Conservation (phyloP, 2,329 filamentous ascomycete species). For the Fusarium oxysporum region DNA sequence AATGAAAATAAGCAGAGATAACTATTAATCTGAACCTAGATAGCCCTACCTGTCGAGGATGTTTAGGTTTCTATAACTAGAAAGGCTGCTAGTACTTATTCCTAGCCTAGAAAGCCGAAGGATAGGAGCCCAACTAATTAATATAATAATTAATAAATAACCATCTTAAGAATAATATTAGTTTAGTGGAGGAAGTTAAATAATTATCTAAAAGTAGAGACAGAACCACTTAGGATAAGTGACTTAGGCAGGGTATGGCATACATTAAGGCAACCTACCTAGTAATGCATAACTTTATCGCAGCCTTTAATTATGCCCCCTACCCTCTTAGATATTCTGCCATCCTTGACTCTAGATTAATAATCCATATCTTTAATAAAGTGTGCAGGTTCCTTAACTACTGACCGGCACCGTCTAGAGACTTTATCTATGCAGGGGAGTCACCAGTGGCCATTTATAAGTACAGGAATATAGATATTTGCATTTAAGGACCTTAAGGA, state of each 20-base stretch:
- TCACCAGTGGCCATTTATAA: not conserved
- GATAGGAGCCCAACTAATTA: not conserved
- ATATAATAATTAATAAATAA: not conserved
- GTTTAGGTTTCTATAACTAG: not conserved
- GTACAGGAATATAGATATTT: not conserved
- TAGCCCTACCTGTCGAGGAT: not conserved
- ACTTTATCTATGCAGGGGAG: not conserved
- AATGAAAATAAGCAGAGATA: not conserved
- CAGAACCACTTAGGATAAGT: not conserved
- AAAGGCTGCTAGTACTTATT: not conserved
- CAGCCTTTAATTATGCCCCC: not conserved
- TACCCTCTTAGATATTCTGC: not conserved
- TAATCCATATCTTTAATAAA: not conserved
- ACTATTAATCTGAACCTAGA: not conserved
- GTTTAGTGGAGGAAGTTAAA: not conserved
- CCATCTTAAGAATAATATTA: not conserved
- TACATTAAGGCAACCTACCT: too few species aligned
- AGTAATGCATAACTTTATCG: not conserved
- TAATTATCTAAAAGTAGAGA: not conserved
- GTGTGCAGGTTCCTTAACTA: not conserved
- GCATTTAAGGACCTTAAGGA: not conserved
- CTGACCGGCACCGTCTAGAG: not conserved
- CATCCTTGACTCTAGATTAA: not conserved
- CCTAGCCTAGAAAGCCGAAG: not conserved
- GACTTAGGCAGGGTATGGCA: not conserved